Base-by-base conservation (phyloP, 768 basidiomycete species). In the Kondoa subrosea region DNA sequence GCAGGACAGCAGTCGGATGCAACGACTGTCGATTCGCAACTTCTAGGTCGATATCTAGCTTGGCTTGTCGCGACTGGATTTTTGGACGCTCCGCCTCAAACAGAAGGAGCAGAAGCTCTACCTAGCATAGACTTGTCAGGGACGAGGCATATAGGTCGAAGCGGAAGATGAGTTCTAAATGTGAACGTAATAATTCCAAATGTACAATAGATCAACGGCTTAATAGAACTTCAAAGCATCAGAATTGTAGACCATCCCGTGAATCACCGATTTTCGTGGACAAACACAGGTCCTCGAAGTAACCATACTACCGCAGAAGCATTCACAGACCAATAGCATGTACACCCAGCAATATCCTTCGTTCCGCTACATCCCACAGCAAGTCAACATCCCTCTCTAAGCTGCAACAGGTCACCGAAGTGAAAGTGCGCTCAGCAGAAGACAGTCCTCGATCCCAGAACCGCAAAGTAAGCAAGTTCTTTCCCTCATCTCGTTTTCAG, bases 21-120 rank as follows among this genome's bases (percentile, higher is more conserved):
- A 17, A 79, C 77, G 70, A 89, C 89, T 0, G 91, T 97, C 50
- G 83, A 85, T 64, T 84, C 85, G 32, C 80, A 79, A 26, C 77
- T 91, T 63, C 84, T 95, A 81, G 92, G 91, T 0, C 79, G 83
- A 72, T 99, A 99, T 77, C 78, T 99, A 21, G 84, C 91, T 4
- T 99, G 95, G 95, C 81, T 97, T 25, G 82, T 96, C 56, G 83
- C 82, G 1, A 90, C 87, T 2, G 87, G 79, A 3, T 97, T 96
- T 80, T 79, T 99, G 64, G 76, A 57, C 16, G 1, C 27, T 29
- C 69, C 69, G 14, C 57, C 67, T 1, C 40, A 40, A 27, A 27
- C 58, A 32, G 58, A 32, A 17, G 66, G 56, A 2, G 40, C 40
- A 50, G 58, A 25, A 60, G 17, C 69, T 15, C 34, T 69, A 34